Base-by-base conservation (phyloP, 2,329 filamentous ascomycete species). In the Periconia sp. region DNA sequence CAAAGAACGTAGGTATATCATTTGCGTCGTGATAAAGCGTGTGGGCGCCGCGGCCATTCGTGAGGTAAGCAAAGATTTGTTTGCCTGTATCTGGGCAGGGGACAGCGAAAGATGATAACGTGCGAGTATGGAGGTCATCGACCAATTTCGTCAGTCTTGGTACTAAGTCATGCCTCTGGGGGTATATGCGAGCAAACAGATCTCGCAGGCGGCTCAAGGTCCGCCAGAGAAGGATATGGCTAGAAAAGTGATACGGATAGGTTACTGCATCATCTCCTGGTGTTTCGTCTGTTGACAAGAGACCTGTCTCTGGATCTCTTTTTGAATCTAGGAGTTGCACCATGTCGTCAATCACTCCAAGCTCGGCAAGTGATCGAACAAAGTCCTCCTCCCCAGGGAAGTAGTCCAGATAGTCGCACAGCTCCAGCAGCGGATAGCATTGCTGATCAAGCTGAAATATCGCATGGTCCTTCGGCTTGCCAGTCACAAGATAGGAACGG, bases 401-500 rank as follows among this genome's bases (percentile, higher is more conserved):
- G 25, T 35, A 23, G 10, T 43, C 34, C 4, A 43, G 28, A 26
- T 43, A 52, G 15, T 48, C 42, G 18, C 45, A 52, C 2, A 52
- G 23, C 18, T 48, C 38, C 8, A 52, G 36, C 6, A 48, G 26
- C 11, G 48, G 45, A 21, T 52, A 52, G 28, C 45, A 46, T 30
- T 46, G 45, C 18, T 46, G 45, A 30, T 43, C 41, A 8, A 48
- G 36, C 26, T 51, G 48, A 25, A 51, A 51, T 4, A 50, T 31
- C 1, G 29, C 31, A 2, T n/a, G n/a, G 24, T 51, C 43, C 23
- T 51, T 51, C 10, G 48, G 48, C 7, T 36, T 23, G 9, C 43
- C 43, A 13, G 34, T 47, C 5, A 37, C 40, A 4, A 51, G 43
- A 31, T 51, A 51, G 22, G 48, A 51, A 11, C 48, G 33, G 26